Conservation (phyloP, 2,329 filamentous ascomycete species). For the Cladosporium sp. region DNA sequence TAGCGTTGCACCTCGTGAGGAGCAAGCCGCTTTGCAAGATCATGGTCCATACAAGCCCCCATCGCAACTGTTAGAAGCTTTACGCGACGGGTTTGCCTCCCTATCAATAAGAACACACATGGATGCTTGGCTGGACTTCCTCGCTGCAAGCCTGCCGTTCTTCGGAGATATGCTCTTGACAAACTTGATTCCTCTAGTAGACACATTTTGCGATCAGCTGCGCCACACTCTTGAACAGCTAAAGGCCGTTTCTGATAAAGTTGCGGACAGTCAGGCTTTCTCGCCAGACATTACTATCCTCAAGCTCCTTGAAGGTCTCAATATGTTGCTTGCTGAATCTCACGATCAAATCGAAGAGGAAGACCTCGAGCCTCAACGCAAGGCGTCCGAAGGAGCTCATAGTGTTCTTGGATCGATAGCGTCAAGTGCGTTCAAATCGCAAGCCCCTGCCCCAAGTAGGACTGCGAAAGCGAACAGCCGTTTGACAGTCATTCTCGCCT, state of each 20-base stretch:
- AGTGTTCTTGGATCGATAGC: slow-evolving; percentile 56
- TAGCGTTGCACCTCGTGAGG: slow-evolving; percentile 10
- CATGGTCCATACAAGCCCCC: background rate
- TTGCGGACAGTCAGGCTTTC: slow-evolving; percentile 1
- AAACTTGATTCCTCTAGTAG: slow-evolving; percentile 83
- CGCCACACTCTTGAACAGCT: slow-evolving; percentile 67
- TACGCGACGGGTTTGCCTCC: slow-evolving; percentile 77
- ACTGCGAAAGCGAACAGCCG: slow-evolving; percentile 88
- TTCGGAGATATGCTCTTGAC: slow-evolving; percentile 85
- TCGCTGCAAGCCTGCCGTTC: slow-evolving; percentile 77
- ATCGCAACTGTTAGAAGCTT: slow-evolving; percentile 67
- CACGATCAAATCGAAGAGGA: slow-evolving; percentile 85
- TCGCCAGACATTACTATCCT: slow-evolving; percentile 26
- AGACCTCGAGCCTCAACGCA: slow-evolving; percentile 61
- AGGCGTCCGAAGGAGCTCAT: slow-evolving; percentile 7
- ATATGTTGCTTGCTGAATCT: slow-evolving; percentile 81
- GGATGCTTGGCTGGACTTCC: slow-evolving; percentile 86
- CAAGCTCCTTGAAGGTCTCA: slow-evolving; percentile 76
- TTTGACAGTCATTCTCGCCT: slow-evolving; percentile 89
- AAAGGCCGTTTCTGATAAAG: slow-evolving; percentile 54
- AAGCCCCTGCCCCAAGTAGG: slow-evolving; percentile 61
- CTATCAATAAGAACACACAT: slow-evolving; percentile 69
- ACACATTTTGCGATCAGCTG: slow-evolving; percentile 80
- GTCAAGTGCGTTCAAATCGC: slow-evolving; percentile 80
- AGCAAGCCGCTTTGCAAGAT: background rate